Conservation (phyloP, 129 eudicot genomes). For the Lactuca saligna region DNA sequence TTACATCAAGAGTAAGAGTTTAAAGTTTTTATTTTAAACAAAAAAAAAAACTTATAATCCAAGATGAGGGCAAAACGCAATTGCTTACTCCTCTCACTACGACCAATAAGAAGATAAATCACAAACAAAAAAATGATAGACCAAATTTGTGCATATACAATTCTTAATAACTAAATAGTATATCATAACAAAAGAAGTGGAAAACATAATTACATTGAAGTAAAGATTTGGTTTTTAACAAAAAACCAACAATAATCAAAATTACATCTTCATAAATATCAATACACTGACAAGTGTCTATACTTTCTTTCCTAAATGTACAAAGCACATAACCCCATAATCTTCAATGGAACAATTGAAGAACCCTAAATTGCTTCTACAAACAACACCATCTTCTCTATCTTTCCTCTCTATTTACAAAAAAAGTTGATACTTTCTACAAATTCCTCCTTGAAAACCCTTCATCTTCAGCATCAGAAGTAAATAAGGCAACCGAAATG, state of each 20-base stretch:
- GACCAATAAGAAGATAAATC: too few relatives aligned
- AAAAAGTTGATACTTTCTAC: slow-evolving; percentile 1
- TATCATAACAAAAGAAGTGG: background rate
- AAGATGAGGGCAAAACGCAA: too few relatives aligned
- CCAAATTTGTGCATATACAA: background rate
- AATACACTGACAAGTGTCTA: slow-evolving; percentile 14
- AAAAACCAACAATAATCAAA: background rate
- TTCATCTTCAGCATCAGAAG: slow-evolving; percentile 38
- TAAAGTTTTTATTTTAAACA: too few relatives aligned
- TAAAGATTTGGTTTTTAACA: background rate
- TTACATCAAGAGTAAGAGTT: background rate
- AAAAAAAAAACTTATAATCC: too few relatives aligned
- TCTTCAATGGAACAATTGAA: slow-evolving; percentile 47
- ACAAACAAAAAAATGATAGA: too few relatives aligned
- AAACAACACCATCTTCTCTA: background rate
- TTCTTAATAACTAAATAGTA: too few relatives aligned
- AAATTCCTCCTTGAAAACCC: slow-evolving; percentile 39
- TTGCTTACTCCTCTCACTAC: too few relatives aligned
- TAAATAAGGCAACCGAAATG: slow-evolving; percentile 68
- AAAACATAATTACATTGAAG: slow-evolving; percentile 2
- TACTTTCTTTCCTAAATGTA: slow-evolving; percentile 29
- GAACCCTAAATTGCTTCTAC: slow-evolving; percentile 34
- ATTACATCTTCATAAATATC: slow-evolving; percentile 1
- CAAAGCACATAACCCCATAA: slow-evolving; percentile 26
- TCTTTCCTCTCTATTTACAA: background rate